Base-by-base conservation (phyloP, 1,284 basidiomycete genomes). In the Inonotus obliquus region DNA sequence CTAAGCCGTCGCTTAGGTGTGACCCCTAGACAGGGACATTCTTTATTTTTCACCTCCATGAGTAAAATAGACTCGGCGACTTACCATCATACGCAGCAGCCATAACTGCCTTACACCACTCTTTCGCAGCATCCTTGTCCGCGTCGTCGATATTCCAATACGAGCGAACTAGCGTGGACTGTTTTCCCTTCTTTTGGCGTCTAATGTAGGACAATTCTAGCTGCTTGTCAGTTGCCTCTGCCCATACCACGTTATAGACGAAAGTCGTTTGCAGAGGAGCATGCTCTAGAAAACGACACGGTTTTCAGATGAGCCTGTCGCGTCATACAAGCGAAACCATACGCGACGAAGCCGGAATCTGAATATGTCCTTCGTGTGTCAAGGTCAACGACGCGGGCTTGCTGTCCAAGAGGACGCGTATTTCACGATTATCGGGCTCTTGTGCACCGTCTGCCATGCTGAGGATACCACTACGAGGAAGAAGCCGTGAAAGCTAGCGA, bases 81-180 rank as follows among this genome's bases (percentile, higher is more conserved):
- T 62, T 63, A 89, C 90, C 85, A 66, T 78, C 74, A 70, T 94
- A 93, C 10, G 87, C 81, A 14, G 76, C 72, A 7, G 76, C 70
- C 79, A 89, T 83, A 21, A 88, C 71, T 3, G 73, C 71, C 51
- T 78, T 75, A 7, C 81, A 78, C 86, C 90, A 93, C 63, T 78
- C 73, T 52, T 76, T 69, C 1, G 81, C 82, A 5, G 72, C 70
- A 35, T 67, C 66, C 25, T 70, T 68, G 61, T 79, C 70, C 4
- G 69, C 69, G 7, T 73, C 73, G 27, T 75, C 62, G 2, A 84
- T 76, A 4, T 69, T 68, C 54, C 60, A 63, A 10, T 44, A 56
- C 1, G 83, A 84, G 6, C 72, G 73, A 38, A 80, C 57, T 25
- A 78, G 75, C 10, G 76, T 68, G 57, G 86, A 73, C 10, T 69